Base-by-base conservation (phyloP, 140 eudicot genomes). In the Senecio squalidus region DNA sequence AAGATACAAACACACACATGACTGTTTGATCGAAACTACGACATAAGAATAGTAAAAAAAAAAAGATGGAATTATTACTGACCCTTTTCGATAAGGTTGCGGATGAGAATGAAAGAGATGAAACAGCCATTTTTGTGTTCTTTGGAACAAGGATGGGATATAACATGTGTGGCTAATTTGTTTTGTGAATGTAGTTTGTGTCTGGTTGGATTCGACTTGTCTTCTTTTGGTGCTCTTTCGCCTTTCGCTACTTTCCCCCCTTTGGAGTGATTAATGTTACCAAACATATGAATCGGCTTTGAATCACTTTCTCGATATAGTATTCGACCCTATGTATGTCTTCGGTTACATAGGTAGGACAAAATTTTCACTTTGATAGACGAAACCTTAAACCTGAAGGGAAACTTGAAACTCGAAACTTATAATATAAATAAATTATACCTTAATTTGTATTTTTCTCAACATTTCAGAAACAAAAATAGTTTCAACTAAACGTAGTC, bases 61-160 rank as follows among this genome's bases (percentile, higher is more conserved):
- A 62, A 9, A 25, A 23, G 17, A 13, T 40, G 7, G 20, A 20
- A 0, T 26, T 31, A 36, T 57, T 57, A 56, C 66, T 48, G 48
- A 85, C 95, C 88, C 60, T 71, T 72, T 60, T 72, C 28, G 81
- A 48, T 31, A 79, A 67, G 63, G 64, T 72, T 23, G 87, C 58
- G 24, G 76, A 67, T 60, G 95, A 80, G 55, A 83, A 55, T 47
- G 95, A 75, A 74, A 80, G 76, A 10, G 88, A 77, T 80, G 93
- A 74, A 78, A 70, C 76, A 23, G 88, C 92, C 95, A 86, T 86
- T 60, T 58, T 33, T 75, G 62, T 55, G 63, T 21, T 55, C 22
- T 43, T 16, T 24, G 17, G 27, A 36, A 17, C 54, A 17, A 49
- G 36, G 75, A 60, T 27, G 40, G 68, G 80, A 75, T 75, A 74